Conservation (phyloP, 345 rosid genomes). For the Aethionema arabicum region DNA sequence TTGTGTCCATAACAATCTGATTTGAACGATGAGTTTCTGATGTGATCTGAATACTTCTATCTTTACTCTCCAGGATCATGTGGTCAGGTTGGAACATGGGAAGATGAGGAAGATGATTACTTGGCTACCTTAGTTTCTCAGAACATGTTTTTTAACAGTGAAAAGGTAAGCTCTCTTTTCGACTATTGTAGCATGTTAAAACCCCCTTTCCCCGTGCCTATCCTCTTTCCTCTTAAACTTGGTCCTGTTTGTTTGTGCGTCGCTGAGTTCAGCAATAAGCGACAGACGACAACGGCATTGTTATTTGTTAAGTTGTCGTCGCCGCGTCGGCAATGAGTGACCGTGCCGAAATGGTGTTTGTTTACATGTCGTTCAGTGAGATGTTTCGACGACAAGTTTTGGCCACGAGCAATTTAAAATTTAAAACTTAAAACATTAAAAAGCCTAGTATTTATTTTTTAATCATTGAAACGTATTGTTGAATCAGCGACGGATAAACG, state of each 20-base stretch:
- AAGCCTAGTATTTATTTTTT: too few relatives aligned
- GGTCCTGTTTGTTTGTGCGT: background rate
- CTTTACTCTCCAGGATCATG: constrained; percentile 15
- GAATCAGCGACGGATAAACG: too few relatives aligned
- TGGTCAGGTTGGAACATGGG: constrained; percentile 53
- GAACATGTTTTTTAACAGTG: constrained; percentile 67
- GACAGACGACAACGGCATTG: too few relatives aligned
- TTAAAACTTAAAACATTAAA: too few relatives aligned
- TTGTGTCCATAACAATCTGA: background rate
- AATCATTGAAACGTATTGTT: too few relatives aligned
- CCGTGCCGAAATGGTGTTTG: too few relatives aligned
- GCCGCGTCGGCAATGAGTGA: too few relatives aligned
- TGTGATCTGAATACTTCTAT: background rate
- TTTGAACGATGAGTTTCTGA: background rate
- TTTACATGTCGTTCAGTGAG: too few relatives aligned
- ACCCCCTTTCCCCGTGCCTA: background rate
- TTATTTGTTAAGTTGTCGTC: too few relatives aligned
- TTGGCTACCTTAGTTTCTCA: constrained; percentile 71
- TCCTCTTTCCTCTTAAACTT: constrained; percentile 7
- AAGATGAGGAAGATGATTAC: constrained; percentile 84
- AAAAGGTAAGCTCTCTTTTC: constrained; percentile 43
- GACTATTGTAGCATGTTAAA: background rate
- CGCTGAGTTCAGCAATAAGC: too few relatives aligned
- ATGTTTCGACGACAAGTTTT: too few relatives aligned
- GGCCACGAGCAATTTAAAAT: too few relatives aligned